Evolutionary conservation across 371 early-diverging fungal species (phyloP), one percentile per base, ranked within the genome.

Genomic region (Cladochytrium tenue): DNA sequence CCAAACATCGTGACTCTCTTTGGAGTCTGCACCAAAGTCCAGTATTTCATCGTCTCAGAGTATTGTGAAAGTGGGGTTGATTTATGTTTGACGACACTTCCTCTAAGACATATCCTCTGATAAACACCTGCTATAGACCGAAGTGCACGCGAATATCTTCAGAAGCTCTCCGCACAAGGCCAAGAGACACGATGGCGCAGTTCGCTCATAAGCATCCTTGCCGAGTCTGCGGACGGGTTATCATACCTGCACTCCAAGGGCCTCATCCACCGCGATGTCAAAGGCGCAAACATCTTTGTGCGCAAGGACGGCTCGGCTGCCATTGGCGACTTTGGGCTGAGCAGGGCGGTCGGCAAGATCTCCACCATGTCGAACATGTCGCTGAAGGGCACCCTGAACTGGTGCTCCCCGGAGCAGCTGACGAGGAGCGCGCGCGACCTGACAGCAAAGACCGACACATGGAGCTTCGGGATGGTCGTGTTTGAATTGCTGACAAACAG

Each of bases 261-360:
- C 63, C 95, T 98, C 70, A 93, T 96, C 70, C 94, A 94, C 76
- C 87, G 98, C 74, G 98, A 99, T 77, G 91, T 99, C 73, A 95
- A 97, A 74, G 91, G 92, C 1, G 95, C 95, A 64, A 97, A 96
- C 73, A 88, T 97, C 25, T 78, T 97, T 35, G 70, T 97, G 56
- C 88, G 88, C 72, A 75, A 81, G 26, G 83, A 88, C 31, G 95
- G 97, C 20, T 90, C 92, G 68, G 93, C 96, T 64, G 96, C 96
- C 75, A 90, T 98, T 61, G 92, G 90, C 79, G 89, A 82, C 58
- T 97, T 99, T 77, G 97, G 98, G 32, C 34, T 58, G 17, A 32
- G 15, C 26, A 10, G 55, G 10, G 26, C 20, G 15, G 26, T 55
- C 55, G 30, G 26, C 55, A 55, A 20, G 13, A 7, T 43, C 13